Evolutionary conservation across 2,329 filamentous ascomycete genomes (phyloP).

Genomic region (Thelonectria discophora): DNA sequence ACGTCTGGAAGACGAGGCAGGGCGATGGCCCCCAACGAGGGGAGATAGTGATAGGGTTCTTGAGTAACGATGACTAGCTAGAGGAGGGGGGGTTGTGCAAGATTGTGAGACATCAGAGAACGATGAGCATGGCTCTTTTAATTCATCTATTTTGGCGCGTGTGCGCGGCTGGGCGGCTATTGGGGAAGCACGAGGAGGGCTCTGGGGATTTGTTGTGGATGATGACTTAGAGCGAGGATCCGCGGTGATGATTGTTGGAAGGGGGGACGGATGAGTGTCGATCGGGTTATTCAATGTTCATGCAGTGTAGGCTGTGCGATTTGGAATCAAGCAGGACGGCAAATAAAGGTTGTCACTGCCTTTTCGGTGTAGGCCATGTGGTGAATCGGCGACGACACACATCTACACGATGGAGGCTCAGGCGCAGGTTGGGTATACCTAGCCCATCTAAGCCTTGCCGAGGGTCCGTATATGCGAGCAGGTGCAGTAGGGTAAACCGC

Average conservation of each 20-base stretch:
- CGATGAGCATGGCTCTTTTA: too few species aligned
- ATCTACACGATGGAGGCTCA: too few species aligned
- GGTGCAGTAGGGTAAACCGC: too few species aligned
- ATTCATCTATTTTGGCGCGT: not conserved
- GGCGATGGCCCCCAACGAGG: not conserved
- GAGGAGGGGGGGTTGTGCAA: not conserved
- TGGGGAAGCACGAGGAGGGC: not conserved
- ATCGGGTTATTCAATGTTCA: not conserved
- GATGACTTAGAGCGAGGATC: not conserved
- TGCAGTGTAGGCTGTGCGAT: not conserved
- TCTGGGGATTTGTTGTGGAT: not conserved
- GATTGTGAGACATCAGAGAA: not conserved
- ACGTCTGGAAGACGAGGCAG: not conserved
- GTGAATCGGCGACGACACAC: too few species aligned
- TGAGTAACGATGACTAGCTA: not conserved
- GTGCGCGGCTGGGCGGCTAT: not conserved
- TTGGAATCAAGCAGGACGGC: not conserved
- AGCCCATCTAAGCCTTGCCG: too few species aligned
- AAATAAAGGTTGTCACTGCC: not conserved
- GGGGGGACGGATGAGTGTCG: not conserved
- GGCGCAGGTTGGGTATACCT: too few species aligned
- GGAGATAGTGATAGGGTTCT: not conserved
- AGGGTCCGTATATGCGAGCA: too few species aligned
- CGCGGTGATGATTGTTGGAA: not conserved
- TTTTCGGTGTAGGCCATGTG: not conserved